These are phyloP conservation scores for Stipa capillata DNA, from an alignment of 176 grass and related monocot species.

Conservation along the genomic window DNA sequence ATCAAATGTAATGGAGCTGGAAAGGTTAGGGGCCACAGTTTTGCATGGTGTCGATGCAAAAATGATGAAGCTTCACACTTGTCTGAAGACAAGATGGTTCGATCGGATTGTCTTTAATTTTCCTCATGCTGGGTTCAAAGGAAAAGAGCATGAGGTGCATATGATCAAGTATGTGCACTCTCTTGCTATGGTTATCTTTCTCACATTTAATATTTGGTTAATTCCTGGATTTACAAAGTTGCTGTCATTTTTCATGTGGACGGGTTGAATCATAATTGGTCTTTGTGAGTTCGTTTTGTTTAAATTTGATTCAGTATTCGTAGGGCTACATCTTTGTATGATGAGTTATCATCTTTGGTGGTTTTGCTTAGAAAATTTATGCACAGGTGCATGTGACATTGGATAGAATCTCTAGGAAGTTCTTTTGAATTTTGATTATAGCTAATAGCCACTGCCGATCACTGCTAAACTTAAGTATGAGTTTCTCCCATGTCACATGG, in stretches of 20 bases:
- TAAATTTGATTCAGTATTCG: neutral
- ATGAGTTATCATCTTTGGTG: neutral
- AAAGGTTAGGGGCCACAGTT: slow-evolving; percentile 13
- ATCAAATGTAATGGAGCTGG: slow-evolving; percentile 30
- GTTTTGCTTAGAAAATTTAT: neutral
- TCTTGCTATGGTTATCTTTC: neutral
- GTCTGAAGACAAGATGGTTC: slow-evolving; percentile 36
- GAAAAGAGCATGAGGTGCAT: slow-evolving; percentile 9
- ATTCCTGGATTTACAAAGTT: neutral
- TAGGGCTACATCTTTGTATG: neutral
- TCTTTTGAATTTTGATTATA: neutral
- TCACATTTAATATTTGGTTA: neutral
- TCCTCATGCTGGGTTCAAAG: slow-evolving; percentile 68
- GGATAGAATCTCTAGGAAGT: neutral
- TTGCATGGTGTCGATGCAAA: slow-evolving; percentile 36
- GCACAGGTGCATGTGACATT: neutral
- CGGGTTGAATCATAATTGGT: neutral
- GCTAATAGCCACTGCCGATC: neutral
- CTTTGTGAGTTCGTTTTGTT: neutral
- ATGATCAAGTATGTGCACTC: slow-evolving; percentile 47
- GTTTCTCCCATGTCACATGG: neutral
- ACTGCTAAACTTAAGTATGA: neutral
- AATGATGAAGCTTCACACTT: slow-evolving; percentile 37
- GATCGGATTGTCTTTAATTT: slow-evolving; percentile 66
- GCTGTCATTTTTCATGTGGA: neutral